These are phyloP conservation scores for Malassezia dermatis DNA, from an alignment of 1,284 basidiomycete species.

Conservation along the genomic window DNA sequence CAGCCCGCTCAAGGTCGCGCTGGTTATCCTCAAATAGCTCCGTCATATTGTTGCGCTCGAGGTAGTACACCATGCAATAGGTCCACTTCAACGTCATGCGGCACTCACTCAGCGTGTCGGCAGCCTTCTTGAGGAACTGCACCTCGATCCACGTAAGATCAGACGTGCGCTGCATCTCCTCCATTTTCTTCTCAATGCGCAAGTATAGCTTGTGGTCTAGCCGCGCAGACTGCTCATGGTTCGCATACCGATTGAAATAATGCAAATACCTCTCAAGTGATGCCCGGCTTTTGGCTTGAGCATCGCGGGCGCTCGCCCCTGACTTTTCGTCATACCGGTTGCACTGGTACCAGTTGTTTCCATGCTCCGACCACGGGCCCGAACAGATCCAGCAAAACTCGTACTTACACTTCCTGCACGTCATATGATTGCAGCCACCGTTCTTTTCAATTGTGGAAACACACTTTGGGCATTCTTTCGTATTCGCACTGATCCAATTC, in stretches of 20 bases:
- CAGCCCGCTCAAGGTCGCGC: slow-evolving; percentile 82
- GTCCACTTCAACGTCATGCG: slow-evolving; percentile 97
- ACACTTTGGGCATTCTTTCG: slow-evolving; percentile 85
- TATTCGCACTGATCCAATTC: slow-evolving; percentile 99
- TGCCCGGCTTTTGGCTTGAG: slow-evolving; percentile 64
- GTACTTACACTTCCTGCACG: slow-evolving; percentile 43
- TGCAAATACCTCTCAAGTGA: slow-evolving; percentile 83
- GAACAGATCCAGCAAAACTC: slow-evolving; percentile 59
- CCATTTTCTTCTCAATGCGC: slow-evolving; percentile 99
- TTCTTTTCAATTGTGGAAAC: slow-evolving; percentile 98
- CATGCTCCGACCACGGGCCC: slow-evolving; percentile 95
- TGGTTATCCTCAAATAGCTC: slow-evolving; percentile 97
- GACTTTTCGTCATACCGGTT: slow-evolving; percentile 92
- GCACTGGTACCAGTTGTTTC: slow-evolving; percentile 94
- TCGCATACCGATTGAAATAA: slow-evolving; percentile 61
- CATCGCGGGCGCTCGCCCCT: slow-evolving; percentile 64
- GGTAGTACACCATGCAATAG: slow-evolving; percentile 97
- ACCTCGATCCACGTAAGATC: slow-evolving; percentile 95
- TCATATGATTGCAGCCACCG: slow-evolving; percentile 66
- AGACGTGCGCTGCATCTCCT: slow-evolving; percentile 89
- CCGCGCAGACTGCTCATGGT: slow-evolving; percentile 95
- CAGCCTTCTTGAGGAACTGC: slow-evolving; percentile 95
- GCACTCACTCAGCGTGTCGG: slow-evolving; percentile 71
- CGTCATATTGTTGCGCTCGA: slow-evolving; percentile 76
- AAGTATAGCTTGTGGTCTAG: slow-evolving; percentile 81